Base-by-base conservation (phyloP, 2,329 filamentous ascomycete genomes). In the Cladophialophora carrionii region DNA sequence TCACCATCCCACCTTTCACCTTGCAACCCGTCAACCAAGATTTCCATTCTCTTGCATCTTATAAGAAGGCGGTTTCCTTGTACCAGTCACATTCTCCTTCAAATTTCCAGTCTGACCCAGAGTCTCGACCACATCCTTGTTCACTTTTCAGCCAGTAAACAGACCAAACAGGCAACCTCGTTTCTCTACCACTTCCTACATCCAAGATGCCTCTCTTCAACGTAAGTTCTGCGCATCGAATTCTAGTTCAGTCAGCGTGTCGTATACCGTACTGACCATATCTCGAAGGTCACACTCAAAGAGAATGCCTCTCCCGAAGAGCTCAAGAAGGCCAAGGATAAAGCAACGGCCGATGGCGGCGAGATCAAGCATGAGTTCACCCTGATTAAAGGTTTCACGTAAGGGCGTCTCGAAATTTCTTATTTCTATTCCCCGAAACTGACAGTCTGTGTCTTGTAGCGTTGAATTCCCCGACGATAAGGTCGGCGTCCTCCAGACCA, bases 351-450 rank as follows among this genome's bases (percentile, higher is more conserved):
- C 49, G 87, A 94, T 76, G 94, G 94, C 75, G 94, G 92, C 76
- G 87, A 86, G 78, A 95, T 98, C 80, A 86, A 81, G 62, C 88
- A 95, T 72, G 90, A 95, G 77, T 96, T 91, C 83, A 88, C 81
- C 67, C 80, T 96, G 73, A 92, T 96, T 84, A 96, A 94, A 82
- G 93, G 90, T 64, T 97, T 97, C 82, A 88, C 90, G 94, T 97
- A 87, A 72, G 90, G 8, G 57, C 20, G 24, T 5, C 41, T n/a
- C 31, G 49, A 31, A 24, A 34, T 49, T 20, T 5, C 58, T 65
- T 26, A 9, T 43, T 34, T 49, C 32, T n/a, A 32, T n/a, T 29
- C n/a, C 41, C 4, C 31, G 8, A 22, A 46, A 43, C 62, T 57
- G 31, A 61, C 48, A 20, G 2, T 37, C 37, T 58, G 22, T 57